These are phyloP conservation scores for Penicillium daleae DNA, from an alignment of 495 filamentous ascomycete genomes.

Conservation along the genomic window DNA sequence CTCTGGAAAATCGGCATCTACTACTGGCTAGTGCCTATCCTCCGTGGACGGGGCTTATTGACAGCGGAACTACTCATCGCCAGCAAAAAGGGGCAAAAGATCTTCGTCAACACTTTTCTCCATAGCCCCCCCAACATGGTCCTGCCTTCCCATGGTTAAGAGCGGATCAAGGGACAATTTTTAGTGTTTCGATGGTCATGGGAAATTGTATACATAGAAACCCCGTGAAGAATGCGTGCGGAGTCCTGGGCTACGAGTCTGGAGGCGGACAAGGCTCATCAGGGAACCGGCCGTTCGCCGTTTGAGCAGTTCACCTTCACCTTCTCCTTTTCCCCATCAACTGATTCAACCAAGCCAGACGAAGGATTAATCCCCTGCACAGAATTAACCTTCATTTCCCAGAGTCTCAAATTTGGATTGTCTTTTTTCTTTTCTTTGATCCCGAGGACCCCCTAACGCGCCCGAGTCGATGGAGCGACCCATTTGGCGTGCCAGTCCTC, in stretches of 20 bases:
- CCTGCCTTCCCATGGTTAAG: not conserved
- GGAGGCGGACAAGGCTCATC: not conserved
- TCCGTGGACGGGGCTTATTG: not conserved
- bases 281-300: not conserved
- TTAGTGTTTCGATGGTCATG: not conserved
- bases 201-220: too few species aligned
- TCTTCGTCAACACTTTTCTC: slow-evolving; percentile 2
- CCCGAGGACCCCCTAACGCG: not conserved
- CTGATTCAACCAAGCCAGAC: not conserved
- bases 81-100: slow-evolving; percentile 5
- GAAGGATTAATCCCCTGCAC: not conserved
- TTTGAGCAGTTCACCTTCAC: not conserved
- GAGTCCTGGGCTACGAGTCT: not conserved
- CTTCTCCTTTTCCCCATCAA: not conserved
- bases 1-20: not conserved
- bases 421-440: slow-evolving; percentile 4
- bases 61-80: slow-evolving; percentile 1
- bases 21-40: not conserved
- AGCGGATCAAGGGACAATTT: slow-evolving; percentile 1
- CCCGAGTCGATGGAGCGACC: slow-evolving; percentile 1
- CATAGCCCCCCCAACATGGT: not conserved
- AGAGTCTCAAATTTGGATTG: slow-evolving; percentile 3
- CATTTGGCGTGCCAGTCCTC: slow-evolving; percentile 4
- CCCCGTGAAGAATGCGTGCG: too few species aligned
- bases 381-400: not conserved